A percentile compares a stretch with the other conserved stretches of the same genome.
Conservation (phyloP, 2,329 filamentous ascomycete genomes). For the Aspergillus carbonarius region DNA sequence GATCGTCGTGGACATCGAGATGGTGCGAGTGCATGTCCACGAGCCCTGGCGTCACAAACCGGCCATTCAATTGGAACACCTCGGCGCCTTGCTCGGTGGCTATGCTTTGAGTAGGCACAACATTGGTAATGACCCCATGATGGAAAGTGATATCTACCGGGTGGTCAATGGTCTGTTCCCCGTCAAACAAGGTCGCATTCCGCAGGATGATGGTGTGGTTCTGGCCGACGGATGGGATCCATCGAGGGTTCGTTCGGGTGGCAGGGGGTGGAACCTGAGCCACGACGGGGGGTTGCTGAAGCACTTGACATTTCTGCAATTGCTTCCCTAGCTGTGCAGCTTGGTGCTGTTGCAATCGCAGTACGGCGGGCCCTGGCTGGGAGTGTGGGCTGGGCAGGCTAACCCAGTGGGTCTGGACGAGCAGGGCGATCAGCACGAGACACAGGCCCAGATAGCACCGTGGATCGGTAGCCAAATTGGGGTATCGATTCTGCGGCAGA, state of each 20-base stretch:
- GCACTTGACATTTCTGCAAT: not conserved
- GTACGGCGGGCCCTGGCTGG: not conserved
- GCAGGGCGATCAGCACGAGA: not conserved
- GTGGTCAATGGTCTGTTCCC: not conserved
- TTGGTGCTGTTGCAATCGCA: not conserved
- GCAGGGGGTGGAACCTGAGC: not conserved
- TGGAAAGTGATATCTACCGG: not conserved
- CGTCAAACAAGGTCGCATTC: constrained; percentile 1
- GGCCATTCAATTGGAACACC: not conserved
- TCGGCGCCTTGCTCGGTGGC: not conserved
- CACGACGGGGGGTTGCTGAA: not conserved
- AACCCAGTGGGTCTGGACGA: not conserved
- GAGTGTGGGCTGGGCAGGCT: not conserved
- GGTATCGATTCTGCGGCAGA: not conserved
- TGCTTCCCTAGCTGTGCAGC: not conserved
- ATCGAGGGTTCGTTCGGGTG: not conserved
- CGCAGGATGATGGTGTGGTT: not conserved
- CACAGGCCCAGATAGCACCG: not conserved
- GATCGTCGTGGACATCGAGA: not conserved
- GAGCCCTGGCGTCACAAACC: not conserved
- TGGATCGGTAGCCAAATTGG: not conserved
- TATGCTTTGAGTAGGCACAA: not conserved
- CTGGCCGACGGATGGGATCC: not conserved
- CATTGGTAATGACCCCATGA: not conserved
- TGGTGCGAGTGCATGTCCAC: constrained; percentile 4